phyloP scores from a whole-genome alignment of 2,329 filamentous ascomycete species.

The Fusarium austroafricanum region DNA sequence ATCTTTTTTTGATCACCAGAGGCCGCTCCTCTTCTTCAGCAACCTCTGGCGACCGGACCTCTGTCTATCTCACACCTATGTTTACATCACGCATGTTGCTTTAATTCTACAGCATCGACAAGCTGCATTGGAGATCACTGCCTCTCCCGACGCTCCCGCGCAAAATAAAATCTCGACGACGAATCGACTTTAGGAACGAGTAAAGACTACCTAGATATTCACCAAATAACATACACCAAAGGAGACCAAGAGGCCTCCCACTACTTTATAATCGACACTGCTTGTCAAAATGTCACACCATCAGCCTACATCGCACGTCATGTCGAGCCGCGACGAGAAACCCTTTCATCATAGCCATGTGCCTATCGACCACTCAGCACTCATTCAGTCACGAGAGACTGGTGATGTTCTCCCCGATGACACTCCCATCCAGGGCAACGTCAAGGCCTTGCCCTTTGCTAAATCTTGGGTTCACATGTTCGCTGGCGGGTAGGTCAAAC shows the following conservation, averaged over 20 bases:
- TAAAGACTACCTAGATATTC: background rate
- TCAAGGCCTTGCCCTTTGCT: slow-evolving; percentile 63
- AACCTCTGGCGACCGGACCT: background rate
- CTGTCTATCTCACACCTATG: background rate
- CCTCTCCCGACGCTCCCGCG: slow-evolving; percentile 12
- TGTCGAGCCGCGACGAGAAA: slow-evolving; percentile 49
- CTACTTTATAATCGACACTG: background rate
- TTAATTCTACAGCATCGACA: slow-evolving; percentile 1
- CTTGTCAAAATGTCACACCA: slow-evolving; percentile 50
- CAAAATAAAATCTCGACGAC: slow-evolving; percentile 5
- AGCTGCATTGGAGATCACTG: slow-evolving; percentile 4
- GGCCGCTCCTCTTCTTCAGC: slow-evolving; percentile 16
- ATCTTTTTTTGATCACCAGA: slow-evolving; percentile 17
- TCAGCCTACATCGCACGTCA: slow-evolving; percentile 42
- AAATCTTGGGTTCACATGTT: slow-evolving; percentile 94
- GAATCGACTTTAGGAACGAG: slow-evolving; percentile 7
- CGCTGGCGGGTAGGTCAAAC: slow-evolving; percentile 79
- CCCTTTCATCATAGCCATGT: slow-evolving; percentile 48
- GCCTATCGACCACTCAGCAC: slow-evolving; percentile 52
- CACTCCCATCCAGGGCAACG: slow-evolving; percentile 46
- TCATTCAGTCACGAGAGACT: slow-evolving; percentile 71
- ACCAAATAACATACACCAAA: background rate
- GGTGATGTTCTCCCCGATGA: slow-evolving; percentile 65
- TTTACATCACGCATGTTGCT: background rate
- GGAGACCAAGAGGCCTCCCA: background rate